Base-by-base conservation (phyloP, 1,284 basidiomycete genomes). In the Sporisorium scitamineum region DNA sequence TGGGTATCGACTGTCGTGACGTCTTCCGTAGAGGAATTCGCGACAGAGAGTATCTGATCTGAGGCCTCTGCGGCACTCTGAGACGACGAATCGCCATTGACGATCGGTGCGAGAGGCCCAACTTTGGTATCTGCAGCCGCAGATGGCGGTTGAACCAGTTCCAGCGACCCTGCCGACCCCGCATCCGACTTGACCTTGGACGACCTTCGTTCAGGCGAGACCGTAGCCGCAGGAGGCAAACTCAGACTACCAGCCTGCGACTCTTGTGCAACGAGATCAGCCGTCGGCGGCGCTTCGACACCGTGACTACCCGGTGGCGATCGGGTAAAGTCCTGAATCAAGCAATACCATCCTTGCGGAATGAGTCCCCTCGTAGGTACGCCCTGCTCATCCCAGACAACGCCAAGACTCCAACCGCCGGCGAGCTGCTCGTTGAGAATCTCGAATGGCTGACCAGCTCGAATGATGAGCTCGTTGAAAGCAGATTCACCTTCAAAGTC, bases 371-470 rank as follows among this genome's bases (percentile, higher is more conserved):
- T 52, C 7, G 55, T 65, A 1, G 74, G 74, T n/a, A 66, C 39
- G n/a, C 58, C 72, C 3, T 70, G 32, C 8, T 67, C 63, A 18
- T 61, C 72, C 61, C 70, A 65, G 0, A 79, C 68, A 13, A 78
- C 24, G 10, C 71, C 80, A 1, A 82, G 61, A 67, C 79, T 80
- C 80, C 80, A 82, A 5, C 80, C 80, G 8, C 72, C 79, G 8
- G 70, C 70, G 1, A 82, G 62, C 31, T 79, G 55, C 53, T 79
- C 76, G 31, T 78, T 79, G 56, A 82, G 54, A 39, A 82, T 72
- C 39, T 82, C 75, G 22, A 82, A 82, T 1, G 55, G 50, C 56
- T 80, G 69, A 0, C 79, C 80, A 1, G 80, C 79, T 5, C 53
- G 53, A 20, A 81, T 55, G 34, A 56, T 31, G 22, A 82, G 76